Conservation (phyloP, 345 rosid genomes). For the Eucalyptus urophylla region DNA sequence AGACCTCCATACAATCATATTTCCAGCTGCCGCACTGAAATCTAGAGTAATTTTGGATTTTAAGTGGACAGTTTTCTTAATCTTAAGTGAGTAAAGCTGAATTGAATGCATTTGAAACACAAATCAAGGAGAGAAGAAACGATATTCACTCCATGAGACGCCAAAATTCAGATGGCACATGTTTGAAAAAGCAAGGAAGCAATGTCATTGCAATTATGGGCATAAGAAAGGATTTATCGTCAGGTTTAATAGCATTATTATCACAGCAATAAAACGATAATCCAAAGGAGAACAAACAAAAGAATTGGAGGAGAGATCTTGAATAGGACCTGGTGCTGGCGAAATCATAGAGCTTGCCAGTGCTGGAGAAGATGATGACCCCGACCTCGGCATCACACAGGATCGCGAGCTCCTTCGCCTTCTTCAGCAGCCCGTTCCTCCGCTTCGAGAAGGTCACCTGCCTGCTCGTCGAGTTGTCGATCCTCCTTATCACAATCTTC, state of each 20-base stretch:
- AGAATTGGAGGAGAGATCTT: not conserved
- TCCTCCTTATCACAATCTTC: slow-evolving; percentile 47
- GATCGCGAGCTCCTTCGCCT: slow-evolving; percentile 45
- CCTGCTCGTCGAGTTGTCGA: slow-evolving; percentile 48
- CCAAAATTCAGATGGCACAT: not conserved
- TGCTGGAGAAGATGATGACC: slow-evolving; percentile 44
- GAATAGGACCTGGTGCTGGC: slow-evolving; percentile 31
- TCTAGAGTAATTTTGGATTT: not conserved
- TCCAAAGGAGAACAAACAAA: not conserved
- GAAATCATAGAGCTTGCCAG: slow-evolving; percentile 38
- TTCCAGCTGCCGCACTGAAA: not conserved
- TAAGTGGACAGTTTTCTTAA: not conserved
- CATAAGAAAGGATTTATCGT: not conserved
- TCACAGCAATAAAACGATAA: not conserved
- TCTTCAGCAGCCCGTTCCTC: slow-evolving; percentile 42
- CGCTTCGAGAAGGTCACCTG: slow-evolving; percentile 54
- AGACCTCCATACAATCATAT: not conserved
- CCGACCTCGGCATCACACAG: slow-evolving; percentile 52
- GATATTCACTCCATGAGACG: not conserved
- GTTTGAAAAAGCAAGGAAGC: not conserved
- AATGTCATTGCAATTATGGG: not conserved
- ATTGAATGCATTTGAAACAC: not conserved
- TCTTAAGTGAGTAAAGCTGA: not conserved
- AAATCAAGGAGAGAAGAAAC: not conserved
- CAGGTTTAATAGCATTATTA: not conserved